These are phyloP conservation scores for Metschnikowia arizonensis DNA, from an alignment of 805 yeast genomes.

Conservation along the genomic window DNA sequence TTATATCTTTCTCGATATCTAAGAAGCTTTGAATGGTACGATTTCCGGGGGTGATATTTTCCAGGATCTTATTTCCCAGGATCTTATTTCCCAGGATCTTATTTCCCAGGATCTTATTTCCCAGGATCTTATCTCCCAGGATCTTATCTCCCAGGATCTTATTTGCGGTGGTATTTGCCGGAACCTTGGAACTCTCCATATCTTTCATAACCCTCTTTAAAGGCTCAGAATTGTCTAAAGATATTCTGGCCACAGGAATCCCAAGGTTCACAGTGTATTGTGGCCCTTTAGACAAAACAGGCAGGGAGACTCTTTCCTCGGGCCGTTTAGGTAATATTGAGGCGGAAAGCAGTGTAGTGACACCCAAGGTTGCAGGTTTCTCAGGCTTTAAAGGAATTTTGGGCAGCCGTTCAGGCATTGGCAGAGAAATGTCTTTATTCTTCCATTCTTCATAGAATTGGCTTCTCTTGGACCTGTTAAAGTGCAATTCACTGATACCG, in stretches of 20 bases:
- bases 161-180: too few species aligned
- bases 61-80: too few species aligned
- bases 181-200: background rate
- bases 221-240: background rate
- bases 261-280: background rate
- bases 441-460: slow-evolving; percentile 8
- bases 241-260: background rate
- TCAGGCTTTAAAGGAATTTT: background rate
- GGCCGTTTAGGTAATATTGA: slow-evolving; percentile 2
- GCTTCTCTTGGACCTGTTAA: slow-evolving; percentile 16
- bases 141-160: background rate
- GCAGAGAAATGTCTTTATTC: slow-evolving; percentile 16
- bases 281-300: slow-evolving; percentile 12
- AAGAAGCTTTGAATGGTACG: background rate
- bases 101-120: too few species aligned
- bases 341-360: background rate
- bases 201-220: background rate
- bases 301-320: slow-evolving; percentile 5
- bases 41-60: background rate
- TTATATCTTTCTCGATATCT: slow-evolving; percentile 6
- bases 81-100: background rate
- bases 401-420: slow-evolving; percentile 11
- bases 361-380: background rate
- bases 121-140: too few species aligned
- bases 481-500: slow-evolving; percentile 15